Evolutionary conservation across 345 rosid genomes (phyloP).

Genomic region (Ceriops decandra): DNA sequence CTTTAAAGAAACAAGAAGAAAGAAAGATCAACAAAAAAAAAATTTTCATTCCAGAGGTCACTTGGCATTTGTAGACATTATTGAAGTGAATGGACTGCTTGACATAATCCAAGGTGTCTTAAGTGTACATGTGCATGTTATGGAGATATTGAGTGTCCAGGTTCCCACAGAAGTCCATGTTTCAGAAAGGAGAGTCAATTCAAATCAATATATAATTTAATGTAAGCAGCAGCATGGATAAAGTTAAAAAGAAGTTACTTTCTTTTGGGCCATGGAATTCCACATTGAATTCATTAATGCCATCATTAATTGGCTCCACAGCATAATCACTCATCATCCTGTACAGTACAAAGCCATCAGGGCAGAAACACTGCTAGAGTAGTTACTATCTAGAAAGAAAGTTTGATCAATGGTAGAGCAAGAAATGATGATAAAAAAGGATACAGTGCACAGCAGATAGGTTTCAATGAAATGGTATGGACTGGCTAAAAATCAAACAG

Average conservation of each 20-base stretch:
- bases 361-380: not conserved
- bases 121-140: not conserved
- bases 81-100: not conserved
- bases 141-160: not conserved
- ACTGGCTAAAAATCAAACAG: no score
- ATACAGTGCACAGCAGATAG: no score
- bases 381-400: not conserved
- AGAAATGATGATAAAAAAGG: no score
- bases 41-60: no score
- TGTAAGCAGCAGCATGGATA: not conserved
- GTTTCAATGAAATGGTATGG: no score
- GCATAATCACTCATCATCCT: constrained; percentile 77
- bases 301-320: constrained; percentile 70
- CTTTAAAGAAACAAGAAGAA: no score
- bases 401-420: not conserved
- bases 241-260: constrained; percentile 30
- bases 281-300: constrained; percentile 67
- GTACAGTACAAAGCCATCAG: not conserved
- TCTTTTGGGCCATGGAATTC: constrained; percentile 75
- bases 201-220: not conserved
- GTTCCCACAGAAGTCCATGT: not conserved
- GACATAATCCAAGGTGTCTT: not conserved
- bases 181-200: not conserved
- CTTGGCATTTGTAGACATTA: not conserved
- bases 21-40: not conserved